phyloP scores from a whole-genome alignment of 352 stramenopile species.

The Pythium periplocum region DNA sequence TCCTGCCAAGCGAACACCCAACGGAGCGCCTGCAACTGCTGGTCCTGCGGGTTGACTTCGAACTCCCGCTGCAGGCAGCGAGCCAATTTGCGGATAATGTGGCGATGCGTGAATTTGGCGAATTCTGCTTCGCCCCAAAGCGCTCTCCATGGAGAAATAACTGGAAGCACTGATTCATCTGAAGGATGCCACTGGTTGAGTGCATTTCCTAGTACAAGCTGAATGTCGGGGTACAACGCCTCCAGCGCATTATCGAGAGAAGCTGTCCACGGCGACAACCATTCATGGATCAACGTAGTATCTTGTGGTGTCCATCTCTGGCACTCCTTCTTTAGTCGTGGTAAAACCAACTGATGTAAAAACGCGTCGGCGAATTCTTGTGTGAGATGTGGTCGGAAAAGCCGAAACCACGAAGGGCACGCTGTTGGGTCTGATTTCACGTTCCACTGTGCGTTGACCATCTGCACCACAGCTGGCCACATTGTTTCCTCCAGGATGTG shows the following conservation, averaged over 20 bases:
- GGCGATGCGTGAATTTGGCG: conserved; percentile 76
- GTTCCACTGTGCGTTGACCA: conserved; percentile 63
- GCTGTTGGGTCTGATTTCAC: conserved; percentile 25
- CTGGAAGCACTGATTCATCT: conserved; percentile 51
- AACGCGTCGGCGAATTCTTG: conserved; percentile 44
- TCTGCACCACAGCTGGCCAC: conserved; percentile 63
- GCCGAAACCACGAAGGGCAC: conserved; percentile 38
- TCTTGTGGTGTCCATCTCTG: conserved; percentile 54
- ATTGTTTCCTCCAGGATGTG: conserved; percentile 71
- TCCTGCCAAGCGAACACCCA: conserved; percentile 77
- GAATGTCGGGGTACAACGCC: conserved; percentile 65
- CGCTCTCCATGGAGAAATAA: conserved; percentile 64
- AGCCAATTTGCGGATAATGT: conserved; percentile 72
- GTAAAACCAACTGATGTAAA: conserved; percentile 55
- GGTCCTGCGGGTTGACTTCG: conserved; percentile 62
- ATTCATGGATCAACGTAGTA: conserved; percentile 61
- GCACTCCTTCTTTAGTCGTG: conserved; percentile 67
- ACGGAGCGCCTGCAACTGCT: conserved; percentile 56
- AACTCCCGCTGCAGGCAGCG: conserved; percentile 81
- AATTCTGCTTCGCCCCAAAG: conserved; percentile 80
- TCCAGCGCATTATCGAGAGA: conserved; percentile 40
- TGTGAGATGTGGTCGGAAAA: conserved; percentile 51
- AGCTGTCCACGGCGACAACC: conserved; percentile 65
- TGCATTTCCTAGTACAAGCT: conserved; percentile 46
- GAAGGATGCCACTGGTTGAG: conserved; percentile 82